Base-by-base conservation (phyloP, 768 basidiomycete genomes). In the Sutorius australiensis region DNA sequence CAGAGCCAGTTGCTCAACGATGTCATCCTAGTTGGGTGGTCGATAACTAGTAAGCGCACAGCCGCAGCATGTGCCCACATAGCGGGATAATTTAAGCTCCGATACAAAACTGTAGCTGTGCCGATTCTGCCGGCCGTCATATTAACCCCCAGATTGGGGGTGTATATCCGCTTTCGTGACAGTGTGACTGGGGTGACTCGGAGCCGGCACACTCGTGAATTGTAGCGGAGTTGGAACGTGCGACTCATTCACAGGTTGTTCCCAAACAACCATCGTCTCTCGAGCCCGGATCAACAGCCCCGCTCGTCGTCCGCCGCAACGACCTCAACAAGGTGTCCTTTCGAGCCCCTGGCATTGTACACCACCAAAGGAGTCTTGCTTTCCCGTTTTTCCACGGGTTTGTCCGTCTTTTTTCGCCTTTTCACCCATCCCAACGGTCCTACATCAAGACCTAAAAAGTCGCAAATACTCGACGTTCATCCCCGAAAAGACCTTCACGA, bases 1-100 rank as follows among this genome's bases (percentile, higher is more conserved):
- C 89, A 91, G 17, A 91, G 72, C 80, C 87, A 85, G 52, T 77
- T 80, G 57, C 81, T 79, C 54, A 88, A 54, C 47, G 79, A 78
- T 55, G 83, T 74, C 84, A 86, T 86, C 33, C 41, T 62, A 44
- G 40, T 44, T 45, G 50, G 50, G 57, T 62, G 38, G 62, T 62
- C 19, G 40, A 44, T 53, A 37, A 32, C 33, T 40, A 42, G 10
- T 49, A 19, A 34, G 51, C 39, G 38, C 58, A 56, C 53, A 42
- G 59, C 58, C 56, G 58, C 55, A 62, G 59, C 49, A 12, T 55
- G 55, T 55, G 49, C 32, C 30, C 46, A 56, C 66, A 43, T 46
- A 61, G 7, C 39, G 39, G 32, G 36, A 42, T 30, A 0, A 21
- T 68, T 68, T 3, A 56, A 28, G 30, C 69, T 60, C 67, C 67